Evolutionary conservation across 495 filamentous ascomycete species (phyloP).

Genomic region (Aspergillus carlsbadensis): DNA sequence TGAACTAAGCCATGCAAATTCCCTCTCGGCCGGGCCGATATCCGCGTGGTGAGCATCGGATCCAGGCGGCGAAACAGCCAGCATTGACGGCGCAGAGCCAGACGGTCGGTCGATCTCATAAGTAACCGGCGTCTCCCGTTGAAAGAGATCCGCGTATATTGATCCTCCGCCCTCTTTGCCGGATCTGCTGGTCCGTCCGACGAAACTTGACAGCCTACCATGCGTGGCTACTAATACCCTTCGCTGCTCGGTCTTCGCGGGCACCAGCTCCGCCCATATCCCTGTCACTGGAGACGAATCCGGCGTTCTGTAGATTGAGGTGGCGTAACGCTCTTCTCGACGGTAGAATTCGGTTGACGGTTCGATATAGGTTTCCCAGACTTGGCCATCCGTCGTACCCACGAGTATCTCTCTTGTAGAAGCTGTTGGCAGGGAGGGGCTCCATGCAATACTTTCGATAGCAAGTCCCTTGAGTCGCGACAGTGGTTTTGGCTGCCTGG

Average conservation of each 20-base stretch:
- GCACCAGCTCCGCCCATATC: conserved; percentile 73
- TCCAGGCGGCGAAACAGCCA: conserved; percentile 75
- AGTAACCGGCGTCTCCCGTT: conserved; percentile 71
- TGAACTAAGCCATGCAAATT: conserved; percentile 86
- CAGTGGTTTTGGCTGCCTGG: conserved; percentile 78
- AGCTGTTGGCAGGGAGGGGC: conserved; percentile 90
- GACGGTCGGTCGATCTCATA: conserved; percentile 64
- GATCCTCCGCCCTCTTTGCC: conserved; percentile 78
- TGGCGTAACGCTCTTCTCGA: conserved; percentile 89
- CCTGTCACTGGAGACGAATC: conserved; percentile 79
- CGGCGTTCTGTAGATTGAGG: conserved; percentile 70
- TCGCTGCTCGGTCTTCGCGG: conserved; percentile 64
- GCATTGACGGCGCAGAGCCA: conserved; percentile 54
- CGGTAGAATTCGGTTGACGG: conserved; percentile 90
- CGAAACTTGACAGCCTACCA: conserved; percentile 70
- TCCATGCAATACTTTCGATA: conserved; percentile 93
- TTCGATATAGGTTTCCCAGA: conserved; percentile 96
- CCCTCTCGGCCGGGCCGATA: conserved; percentile 57
- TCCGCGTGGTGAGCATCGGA: conserved; percentile 48
- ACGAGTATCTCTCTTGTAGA: conserved; percentile 95
- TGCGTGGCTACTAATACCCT: conserved; percentile 77
- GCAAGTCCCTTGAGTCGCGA: conserved; percentile 79
- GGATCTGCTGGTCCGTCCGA: conserved; percentile 68
- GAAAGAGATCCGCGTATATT: conserved; percentile 84
- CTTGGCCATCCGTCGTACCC: conserved; percentile 85